Conservation (phyloP, 164 flowering plant genomes). For the Magnolia officinalis region DNA sequence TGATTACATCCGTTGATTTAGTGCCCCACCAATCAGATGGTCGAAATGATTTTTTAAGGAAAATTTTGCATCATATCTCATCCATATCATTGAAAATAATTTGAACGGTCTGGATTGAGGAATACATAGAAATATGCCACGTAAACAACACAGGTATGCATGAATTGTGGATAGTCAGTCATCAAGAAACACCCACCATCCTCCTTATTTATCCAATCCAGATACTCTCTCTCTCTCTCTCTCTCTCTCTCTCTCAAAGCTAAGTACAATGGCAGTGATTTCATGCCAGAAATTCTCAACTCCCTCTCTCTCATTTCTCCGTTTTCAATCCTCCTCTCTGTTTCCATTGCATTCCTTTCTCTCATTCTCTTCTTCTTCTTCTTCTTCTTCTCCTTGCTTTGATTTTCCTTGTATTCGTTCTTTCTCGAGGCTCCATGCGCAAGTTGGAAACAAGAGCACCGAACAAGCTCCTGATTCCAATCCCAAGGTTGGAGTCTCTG, state of each 20-base stretch:
- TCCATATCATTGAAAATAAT: no score
- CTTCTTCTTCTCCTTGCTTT: background rate
- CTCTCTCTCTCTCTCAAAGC: background rate
- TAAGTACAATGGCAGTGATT: background rate
- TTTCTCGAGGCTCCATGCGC: conserved; percentile 5
- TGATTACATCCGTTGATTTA: no score
- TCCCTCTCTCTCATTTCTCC: conserved; percentile 11
- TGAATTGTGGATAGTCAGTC: no score
- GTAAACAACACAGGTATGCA: no score
- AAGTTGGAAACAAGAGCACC: conserved; percentile 22
- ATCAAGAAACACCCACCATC: background rate
- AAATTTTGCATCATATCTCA: no score
- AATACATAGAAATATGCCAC: no score
- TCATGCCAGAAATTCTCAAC: background rate
- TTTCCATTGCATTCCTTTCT: conserved; percentile 1
- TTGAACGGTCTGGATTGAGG: no score
- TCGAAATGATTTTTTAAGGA: no score
- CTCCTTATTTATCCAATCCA: background rate
- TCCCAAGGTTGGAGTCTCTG: conserved; percentile 68
- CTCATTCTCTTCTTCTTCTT: background rate
- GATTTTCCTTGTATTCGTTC: conserved; percentile 12
- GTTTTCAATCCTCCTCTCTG: conserved; percentile 1
- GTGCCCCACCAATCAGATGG: no score
- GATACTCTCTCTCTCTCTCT: background rate
- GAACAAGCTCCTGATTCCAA: conserved; percentile 21